Conservation (phyloP, 1,284 basidiomycete species). For the Phellinidium pouzarii region DNA sequence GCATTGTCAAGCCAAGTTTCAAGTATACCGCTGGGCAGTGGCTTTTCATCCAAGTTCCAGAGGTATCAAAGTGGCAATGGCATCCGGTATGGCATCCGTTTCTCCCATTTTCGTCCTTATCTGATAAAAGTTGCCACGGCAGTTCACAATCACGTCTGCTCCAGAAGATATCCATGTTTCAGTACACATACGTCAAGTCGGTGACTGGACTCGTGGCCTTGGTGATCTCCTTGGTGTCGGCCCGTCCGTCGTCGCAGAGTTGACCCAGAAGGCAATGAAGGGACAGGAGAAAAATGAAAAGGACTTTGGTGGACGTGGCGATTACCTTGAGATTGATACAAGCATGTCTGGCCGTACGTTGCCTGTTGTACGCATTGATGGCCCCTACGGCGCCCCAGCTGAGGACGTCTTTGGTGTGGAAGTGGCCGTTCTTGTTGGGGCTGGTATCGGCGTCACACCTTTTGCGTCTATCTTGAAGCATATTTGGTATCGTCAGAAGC, state of each 20-base stretch:
- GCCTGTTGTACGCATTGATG: slow-evolving; percentile 76
- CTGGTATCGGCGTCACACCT: slow-evolving; percentile 86
- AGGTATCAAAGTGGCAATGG: slow-evolving; percentile 81
- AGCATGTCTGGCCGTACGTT: slow-evolving; percentile 40
- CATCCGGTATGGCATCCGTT: slow-evolving; percentile 58
- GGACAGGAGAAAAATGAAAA: slow-evolving; percentile 58
- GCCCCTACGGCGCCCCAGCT: slow-evolving; percentile 82
- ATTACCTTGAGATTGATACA: slow-evolving; percentile 73
- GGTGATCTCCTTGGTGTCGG: slow-evolving; percentile 80
- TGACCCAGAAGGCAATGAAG: slow-evolving; percentile 70
- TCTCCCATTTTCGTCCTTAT: slow-evolving; percentile 7
- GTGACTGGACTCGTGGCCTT: slow-evolving; percentile 78
- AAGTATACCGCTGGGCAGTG: slow-evolving; percentile 88
- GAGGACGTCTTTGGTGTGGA: slow-evolving; percentile 85
- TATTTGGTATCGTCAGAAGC: slow-evolving; percentile 86
- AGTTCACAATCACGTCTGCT: slow-evolving; percentile 91
- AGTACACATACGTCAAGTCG: slow-evolving; percentile 85
- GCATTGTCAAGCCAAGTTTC: slow-evolving; percentile 82
- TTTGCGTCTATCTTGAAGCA: slow-evolving; percentile 90
- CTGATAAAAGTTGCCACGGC: slow-evolving; percentile 12
- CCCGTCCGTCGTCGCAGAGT: slow-evolving; percentile 61
- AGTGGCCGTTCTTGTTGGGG: slow-evolving; percentile 80
- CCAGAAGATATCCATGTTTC: slow-evolving; percentile 88
- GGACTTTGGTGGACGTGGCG: slow-evolving; percentile 49
- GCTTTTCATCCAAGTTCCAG: slow-evolving; percentile 84